Evolutionary conservation across 495 filamentous ascomycete genomes (phyloP), one percentile per base, ranked within the genome.

Genomic region (Aspergillus steynii): DNA sequence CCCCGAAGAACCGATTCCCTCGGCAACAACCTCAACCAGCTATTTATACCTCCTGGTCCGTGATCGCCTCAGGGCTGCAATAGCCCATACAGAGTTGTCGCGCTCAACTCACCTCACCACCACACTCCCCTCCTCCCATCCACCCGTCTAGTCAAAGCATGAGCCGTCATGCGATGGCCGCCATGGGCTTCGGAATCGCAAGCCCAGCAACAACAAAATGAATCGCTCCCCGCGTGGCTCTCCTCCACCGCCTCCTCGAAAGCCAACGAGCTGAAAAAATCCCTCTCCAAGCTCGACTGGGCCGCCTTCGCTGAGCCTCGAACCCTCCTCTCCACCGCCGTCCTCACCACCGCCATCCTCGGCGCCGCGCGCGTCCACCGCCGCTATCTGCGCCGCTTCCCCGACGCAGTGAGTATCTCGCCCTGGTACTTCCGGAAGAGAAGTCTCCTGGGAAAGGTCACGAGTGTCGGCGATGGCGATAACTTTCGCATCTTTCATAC

Each of bases 391-490:
- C 89, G 90, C 47, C 91, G 95, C 34, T 86, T 98, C 57, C 91
- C 90, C 55, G 86, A 82, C 55, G 85, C 89, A 26, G 74, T 79
- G 5, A 79, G 90, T 64, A 93, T 99, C 67, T 82, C 83, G 57
- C 85, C 90, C 2, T 77, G 71, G 8, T 82, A 74, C 55, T 90
- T 91, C 67, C 86, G 90, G 25, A 83, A 76, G 55, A 82, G 92
- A 60, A 90, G 84, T 55, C 64, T 98, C 53, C 87, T 94, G 64
- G 95, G 95, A 7, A 82, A 79, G 57, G 95, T 97, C 3, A 97
- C 95, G 29, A 93, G 90, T 62, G 95, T 99, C 28, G 96, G 96
- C 53, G 95, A 99, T 79, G 96, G 91, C 0, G 95, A 99, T 69
- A 92, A 92, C 63, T 97, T 99, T 71, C 86, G 92, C 55, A 72